Base-by-base conservation (phyloP, 2,329 filamentous ascomycete species). In the Lachnellula arida region DNA sequence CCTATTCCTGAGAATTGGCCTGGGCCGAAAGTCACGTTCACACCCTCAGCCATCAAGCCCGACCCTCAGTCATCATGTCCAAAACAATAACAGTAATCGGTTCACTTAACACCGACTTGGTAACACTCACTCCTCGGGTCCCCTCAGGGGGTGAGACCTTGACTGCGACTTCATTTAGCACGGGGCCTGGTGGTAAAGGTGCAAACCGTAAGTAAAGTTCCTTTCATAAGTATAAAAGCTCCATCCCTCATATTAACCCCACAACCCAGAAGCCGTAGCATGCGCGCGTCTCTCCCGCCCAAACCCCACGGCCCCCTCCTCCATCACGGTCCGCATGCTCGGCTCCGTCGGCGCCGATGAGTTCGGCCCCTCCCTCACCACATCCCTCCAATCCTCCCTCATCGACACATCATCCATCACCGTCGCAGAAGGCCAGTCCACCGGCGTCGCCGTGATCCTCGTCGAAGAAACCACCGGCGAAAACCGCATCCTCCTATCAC, bases 21-120 rank as follows among this genome's bases (percentile, higher is more conserved):
- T 19, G 15, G 6, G 7, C 8, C 9, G 39, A 17, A 11, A n/a
- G 39, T 19, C 39, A 42, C 15, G 39, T 23, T 44, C 43, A 51
- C 46, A n/a, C 15, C 2, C 46, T 22, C 17, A 7, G 9, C 39
- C 25, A 64, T 43, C 52, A 65, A 65, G 63, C 28, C 63, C 12
- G 42, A 9, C 15, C 39, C 1, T 44, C 42, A 44, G 19, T 12
- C 15, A 22, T 14, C 19, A 17, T 22, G 19, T 44, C 56, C 11
- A 68, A 65, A 54, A 66, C 47, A 15, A 94, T 97, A 71, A 87
- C 88, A 60, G 82, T 97, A 60, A 85, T 97, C 64, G 93, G 93
- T 65, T 97, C 93, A 35, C 85, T 99, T 59, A 97, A 97, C 75
- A 89, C 90, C 70, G 93, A 99, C 76, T 86, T 97, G 61, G 89